Conservation (phyloP, 179 eudicot species). For the Silene noctiflora region DNA sequence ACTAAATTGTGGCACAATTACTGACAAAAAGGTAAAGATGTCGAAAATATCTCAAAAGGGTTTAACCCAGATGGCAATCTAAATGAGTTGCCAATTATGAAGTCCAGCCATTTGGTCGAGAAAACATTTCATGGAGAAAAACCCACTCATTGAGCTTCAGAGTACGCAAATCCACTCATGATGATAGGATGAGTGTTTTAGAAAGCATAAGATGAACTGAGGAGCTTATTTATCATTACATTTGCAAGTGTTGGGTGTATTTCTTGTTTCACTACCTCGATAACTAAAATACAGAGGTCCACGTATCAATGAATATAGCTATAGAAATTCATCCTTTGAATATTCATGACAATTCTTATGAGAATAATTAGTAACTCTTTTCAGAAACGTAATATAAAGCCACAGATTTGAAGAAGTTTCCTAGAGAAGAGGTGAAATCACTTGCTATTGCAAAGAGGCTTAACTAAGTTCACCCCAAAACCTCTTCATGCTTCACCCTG, state of each 20-base stretch:
- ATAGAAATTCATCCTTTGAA: not conserved
- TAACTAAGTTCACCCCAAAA: not conserved
- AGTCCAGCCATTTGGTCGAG: not conserved
- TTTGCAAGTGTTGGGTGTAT: too few relatives aligned
- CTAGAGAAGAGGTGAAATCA: not conserved
- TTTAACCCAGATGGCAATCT: not conserved
- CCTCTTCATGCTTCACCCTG: too few relatives aligned
- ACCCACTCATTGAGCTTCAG: slow-evolving; percentile 2
- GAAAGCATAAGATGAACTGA: not conserved
- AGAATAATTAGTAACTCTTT: not conserved
- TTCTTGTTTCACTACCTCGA: not conserved
- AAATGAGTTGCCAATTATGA: too few relatives aligned
- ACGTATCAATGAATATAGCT: not conserved
- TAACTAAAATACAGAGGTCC: not conserved
- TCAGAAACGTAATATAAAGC: not conserved
- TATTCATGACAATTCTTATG: not conserved
- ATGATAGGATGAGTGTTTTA: not conserved
- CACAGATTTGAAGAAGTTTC: not conserved
- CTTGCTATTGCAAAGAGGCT: not conserved
- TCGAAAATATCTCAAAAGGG: not conserved
- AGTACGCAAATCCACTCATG: not conserved
- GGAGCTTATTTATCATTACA: too few relatives aligned
- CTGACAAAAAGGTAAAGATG: slow-evolving; percentile 8
- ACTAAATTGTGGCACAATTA: not conserved
- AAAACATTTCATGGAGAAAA: not conserved